Evolutionary conservation across 179 eudicot genomes (phyloP).

Genomic region (Drosera spatulata): DNA sequence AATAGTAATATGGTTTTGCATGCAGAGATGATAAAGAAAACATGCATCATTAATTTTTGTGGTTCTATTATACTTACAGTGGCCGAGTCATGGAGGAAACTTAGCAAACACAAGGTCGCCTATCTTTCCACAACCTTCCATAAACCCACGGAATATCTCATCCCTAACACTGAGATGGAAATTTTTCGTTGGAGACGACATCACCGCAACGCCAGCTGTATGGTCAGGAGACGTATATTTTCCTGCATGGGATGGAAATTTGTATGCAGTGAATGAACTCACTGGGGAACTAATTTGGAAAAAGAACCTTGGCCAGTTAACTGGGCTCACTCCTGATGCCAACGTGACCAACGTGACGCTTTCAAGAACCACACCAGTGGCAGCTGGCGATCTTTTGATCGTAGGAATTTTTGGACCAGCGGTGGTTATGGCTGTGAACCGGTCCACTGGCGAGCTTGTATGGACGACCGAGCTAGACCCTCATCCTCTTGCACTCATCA

Average conservation of each 20-base stretch:
- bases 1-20: too few species aligned
- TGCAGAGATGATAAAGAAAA: too few species aligned
- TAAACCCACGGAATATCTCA: too few species aligned
- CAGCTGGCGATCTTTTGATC: constrained; percentile 7
- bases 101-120: too few species aligned
- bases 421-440: constrained; percentile 13
- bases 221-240: constrained; percentile 17
- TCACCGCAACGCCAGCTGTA: constrained; percentile 28
- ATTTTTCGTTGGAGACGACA: constrained; percentile 13
- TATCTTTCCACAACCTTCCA: too few species aligned
- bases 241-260: constrained; percentile 23
- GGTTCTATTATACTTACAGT: too few species aligned
- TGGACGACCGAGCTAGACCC: constrained; percentile 23
- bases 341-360: constrained; percentile 14
- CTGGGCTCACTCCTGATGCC: constrained; percentile 8
- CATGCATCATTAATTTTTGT: too few species aligned
- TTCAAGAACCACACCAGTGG: constrained; percentile 18
- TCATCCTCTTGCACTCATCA: constrained; percentile 11
- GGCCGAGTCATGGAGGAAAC: too few species aligned
- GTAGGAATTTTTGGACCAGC: constrained; percentile 23
- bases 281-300: constrained; percentile 19
- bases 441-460: constrained; percentile 10
- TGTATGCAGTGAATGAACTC: constrained; percentile 18
- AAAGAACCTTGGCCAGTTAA: constrained; percentile 11
- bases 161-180: constrained; percentile 31